phyloP scores from a whole-genome alignment of 163 green algal genomes.

The Coccomyxa subellipsoidea region DNA sequence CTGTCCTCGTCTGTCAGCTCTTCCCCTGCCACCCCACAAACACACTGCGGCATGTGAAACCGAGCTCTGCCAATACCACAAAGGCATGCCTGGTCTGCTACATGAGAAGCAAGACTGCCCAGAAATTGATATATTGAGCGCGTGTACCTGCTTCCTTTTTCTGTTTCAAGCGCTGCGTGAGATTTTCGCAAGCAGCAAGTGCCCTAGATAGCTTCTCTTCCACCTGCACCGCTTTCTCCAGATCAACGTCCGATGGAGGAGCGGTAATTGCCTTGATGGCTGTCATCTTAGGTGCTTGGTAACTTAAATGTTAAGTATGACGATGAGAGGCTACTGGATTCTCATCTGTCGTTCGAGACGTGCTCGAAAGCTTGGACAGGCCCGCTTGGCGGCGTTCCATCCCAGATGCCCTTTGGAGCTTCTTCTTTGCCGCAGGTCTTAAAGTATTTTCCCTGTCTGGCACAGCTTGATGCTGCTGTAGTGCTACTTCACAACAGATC shows the following conservation, averaged over 20 bases:
- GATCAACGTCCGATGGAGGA: background rate
- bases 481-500: too few species aligned
- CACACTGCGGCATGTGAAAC: too few species aligned
- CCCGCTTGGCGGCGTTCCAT: background rate
- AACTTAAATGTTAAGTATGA: too few species aligned
- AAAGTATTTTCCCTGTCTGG: too few species aligned
- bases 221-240: background rate
- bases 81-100: background rate
- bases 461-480: background rate
- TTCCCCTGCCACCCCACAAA: background rate
- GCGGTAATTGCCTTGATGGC: background rate
- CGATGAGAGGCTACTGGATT: background rate
- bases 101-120: too few species aligned
- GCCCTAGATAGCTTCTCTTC: slow-evolving; percentile 1
- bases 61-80: too few species aligned
- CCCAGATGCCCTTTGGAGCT: background rate
- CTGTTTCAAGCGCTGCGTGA: background rate
- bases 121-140: background rate
- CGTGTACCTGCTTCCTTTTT: background rate
- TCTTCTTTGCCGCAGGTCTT: too few species aligned
- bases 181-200: background rate
- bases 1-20: background rate
- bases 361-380: background rate
- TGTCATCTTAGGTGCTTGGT: background rate
- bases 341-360: background rate